Evolutionary conservation across 2,329 filamentous ascomycete genomes (phyloP), one percentile per base, ranked within the genome.

Genomic region (Epichloe baconii): DNA sequence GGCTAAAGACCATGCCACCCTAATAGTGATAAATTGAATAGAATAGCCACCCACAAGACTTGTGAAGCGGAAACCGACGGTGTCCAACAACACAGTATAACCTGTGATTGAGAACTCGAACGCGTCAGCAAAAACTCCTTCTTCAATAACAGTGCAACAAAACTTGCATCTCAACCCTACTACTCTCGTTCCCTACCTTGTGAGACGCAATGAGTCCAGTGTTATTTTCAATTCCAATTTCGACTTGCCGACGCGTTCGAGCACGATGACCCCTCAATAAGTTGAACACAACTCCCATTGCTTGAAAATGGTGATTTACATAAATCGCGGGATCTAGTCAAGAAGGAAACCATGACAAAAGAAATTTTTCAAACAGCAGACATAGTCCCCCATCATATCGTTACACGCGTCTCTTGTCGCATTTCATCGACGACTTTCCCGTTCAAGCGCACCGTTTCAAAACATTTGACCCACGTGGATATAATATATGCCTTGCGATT

Each of bases 241-340:
- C 19, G 19, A 21, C 19, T 21, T 21, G 15, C 40, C 40, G 4
- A 19, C 5, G 11, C 26, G 6, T 44, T 11, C 21, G 8, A 31
- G 26, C 26, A 31, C 26, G 1, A 31, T 31, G 26, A 10, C 26
- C 26, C 26, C 26, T 31, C 26, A 31, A 4, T 31, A 4, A 4
- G 4, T 10, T 31, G 3, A 44, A 7, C 23, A 26, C 23, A 42
- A 17, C 26, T 31, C 15, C 44, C 46, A 38, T 47, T 45, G 43
- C 46, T 47, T 49, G 19, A 26, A 50, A 35, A 49, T 54, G 44
- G 44, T 54, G 48, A 47, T 52, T 36, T 52, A 52, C 50, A 50
- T 43, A 31, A 46, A 19, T 21, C 23, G 35, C 36, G 23, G n/a
- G 2, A 34, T 47, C 49, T 46, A 48, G 26, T 43, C 45, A 48